Base-by-base conservation (phyloP, 192 early-diverging fungal genomes). In the Backusella sp. region DNA sequence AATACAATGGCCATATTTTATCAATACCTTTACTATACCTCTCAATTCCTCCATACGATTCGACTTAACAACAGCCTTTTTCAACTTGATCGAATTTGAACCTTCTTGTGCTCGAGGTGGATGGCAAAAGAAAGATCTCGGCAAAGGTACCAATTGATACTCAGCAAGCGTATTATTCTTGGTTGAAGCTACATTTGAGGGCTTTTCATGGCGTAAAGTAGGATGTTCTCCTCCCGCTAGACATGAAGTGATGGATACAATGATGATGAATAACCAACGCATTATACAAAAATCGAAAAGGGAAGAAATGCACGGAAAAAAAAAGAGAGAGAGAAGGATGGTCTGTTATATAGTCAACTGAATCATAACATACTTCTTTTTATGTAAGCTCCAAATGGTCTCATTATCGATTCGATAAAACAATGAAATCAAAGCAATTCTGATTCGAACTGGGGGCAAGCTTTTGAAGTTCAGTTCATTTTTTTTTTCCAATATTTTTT, bases 361-460 rank as follows among this genome's bases (percentile, higher is more conserved):
- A 12, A 44, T 44, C 15, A 62, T 28, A 62, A 62, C 56, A 62
- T 62, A 62, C 56, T 62, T 62, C 56, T 59, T 59, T 59, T 59
- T 59, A 59, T 59, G 56, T 59, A 21, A 59, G n/a, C n/a, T 26
- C 8, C n/a, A 26, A 56, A 26, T 35, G 68, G 68, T 35, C 35
- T 39, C 35, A 42, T 23, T 23, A 41, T 39, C 37, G 19, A 19
- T 49, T 21, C 23, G 42, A 12, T 39, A 39, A 39, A 39, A 12
- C 32, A 36, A 37, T 36, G 21, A 23, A 23, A 23, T 15, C 4
- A 69, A 17, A 35, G 9, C 23, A 8, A 69, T 69, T n/a, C 17
- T 39, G 36, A 37, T 68, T 67, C 21, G 4, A n/a, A 36, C 68
- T 0, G 14, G 34, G 6, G 53, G 53, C 44, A 49, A 26, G 53